A percentile compares a stretch with the other conserved stretches of the same genome.
Conservation (phyloP, 306 rosid genomes). For the Trifolium fragiferum region DNA sequence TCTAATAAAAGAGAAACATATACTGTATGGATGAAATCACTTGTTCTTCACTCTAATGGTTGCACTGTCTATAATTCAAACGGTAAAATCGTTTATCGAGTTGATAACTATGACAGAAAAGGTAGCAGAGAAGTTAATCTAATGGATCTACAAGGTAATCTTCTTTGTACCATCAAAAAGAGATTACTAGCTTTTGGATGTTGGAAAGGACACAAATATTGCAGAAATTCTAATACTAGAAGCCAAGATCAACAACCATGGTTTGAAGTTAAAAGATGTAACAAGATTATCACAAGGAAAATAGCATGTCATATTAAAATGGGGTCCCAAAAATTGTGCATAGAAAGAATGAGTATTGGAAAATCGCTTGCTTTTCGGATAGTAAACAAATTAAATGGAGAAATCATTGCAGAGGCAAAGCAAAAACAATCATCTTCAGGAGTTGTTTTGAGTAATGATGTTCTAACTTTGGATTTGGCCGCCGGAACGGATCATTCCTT, state of each 20-base stretch:
- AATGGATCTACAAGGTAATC: conserved; percentile 77
- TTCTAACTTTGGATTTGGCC: conserved; percentile 60
- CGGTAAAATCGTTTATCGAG: conserved; percentile 78
- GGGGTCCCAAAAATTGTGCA: conserved; percentile 56
- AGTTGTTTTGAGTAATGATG: conserved; percentile 69
- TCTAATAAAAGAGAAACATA: conserved; percentile 55
- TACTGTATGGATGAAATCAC: conserved; percentile 95
- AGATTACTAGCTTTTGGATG: conserved; percentile 61
- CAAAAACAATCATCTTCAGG: conserved; percentile 59
- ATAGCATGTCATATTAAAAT: conserved; percentile 60
- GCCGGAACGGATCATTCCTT: conserved; percentile 62
- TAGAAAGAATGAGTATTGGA: conserved; percentile 50
- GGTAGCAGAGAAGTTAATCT: conserved; percentile 72
- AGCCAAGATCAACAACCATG: conserved; percentile 50
- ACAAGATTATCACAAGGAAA: conserved; percentile 48
- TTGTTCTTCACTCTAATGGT: conserved; percentile 75
- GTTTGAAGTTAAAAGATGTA: conserved; percentile 67
- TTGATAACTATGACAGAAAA: conserved; percentile 78
- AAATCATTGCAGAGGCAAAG: conserved; percentile 79
- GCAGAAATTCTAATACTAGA: conserved; percentile 25
- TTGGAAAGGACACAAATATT: conserved; percentile 73
- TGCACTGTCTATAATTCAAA: conserved; percentile 78
- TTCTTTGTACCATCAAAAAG: conserved; percentile 66
- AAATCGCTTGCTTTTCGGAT: conserved; percentile 60
- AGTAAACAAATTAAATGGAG: conserved; percentile 50